A percentile compares a stretch with the other conserved stretches of the same genome.
Evolutionary conservation across 2,329 filamentous ascomycete genomes (phyloP).

Genomic region (Fusarium phyllophilum): DNA sequence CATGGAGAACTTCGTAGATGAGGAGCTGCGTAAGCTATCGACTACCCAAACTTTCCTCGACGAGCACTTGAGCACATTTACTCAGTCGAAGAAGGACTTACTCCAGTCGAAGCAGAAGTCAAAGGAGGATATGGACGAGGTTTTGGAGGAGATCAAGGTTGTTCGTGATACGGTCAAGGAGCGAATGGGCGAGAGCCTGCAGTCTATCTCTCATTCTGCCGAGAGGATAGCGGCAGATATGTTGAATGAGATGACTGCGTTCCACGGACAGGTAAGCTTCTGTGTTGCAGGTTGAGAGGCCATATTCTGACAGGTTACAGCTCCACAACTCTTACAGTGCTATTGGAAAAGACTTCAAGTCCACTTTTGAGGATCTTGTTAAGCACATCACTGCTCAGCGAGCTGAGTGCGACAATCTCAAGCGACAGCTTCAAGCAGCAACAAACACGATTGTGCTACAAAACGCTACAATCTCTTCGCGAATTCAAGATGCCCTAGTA

Average conservation of each 20-base stretch:
- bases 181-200: slow-evolving; percentile 84
- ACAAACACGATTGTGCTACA: slow-evolving; percentile 74
- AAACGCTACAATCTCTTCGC: slow-evolving; percentile 72
- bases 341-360: slow-evolving; percentile 87
- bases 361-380: slow-evolving; percentile 82
- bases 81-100: slow-evolving; percentile 73
- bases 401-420: slow-evolving; percentile 77
- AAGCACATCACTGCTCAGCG: slow-evolving; percentile 80
- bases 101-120: slow-evolving; percentile 74
- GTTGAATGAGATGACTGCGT: slow-evolving; percentile 82
- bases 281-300: no score
- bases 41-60: slow-evolving; percentile 76
- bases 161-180: slow-evolving; percentile 88
- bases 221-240: slow-evolving; percentile 92
- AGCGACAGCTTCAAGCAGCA: slow-evolving; percentile 76
- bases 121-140: slow-evolving; percentile 87
- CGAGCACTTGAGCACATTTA: slow-evolving; percentile 74
- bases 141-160: slow-evolving; percentile 91
- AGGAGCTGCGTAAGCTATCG: slow-evolving; percentile 77
- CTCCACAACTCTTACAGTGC: slow-evolving; percentile 86
- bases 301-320: slow-evolving; percentile 51
- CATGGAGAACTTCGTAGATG: slow-evolving; percentile 80
- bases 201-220: slow-evolving; percentile 83
- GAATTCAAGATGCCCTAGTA: slow-evolving; percentile 75
- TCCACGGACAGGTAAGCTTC: slow-evolving; percentile 72